Base-by-base conservation (phyloP, 2,329 filamentous ascomycete species). In the Hyphodiscus sp. region DNA sequence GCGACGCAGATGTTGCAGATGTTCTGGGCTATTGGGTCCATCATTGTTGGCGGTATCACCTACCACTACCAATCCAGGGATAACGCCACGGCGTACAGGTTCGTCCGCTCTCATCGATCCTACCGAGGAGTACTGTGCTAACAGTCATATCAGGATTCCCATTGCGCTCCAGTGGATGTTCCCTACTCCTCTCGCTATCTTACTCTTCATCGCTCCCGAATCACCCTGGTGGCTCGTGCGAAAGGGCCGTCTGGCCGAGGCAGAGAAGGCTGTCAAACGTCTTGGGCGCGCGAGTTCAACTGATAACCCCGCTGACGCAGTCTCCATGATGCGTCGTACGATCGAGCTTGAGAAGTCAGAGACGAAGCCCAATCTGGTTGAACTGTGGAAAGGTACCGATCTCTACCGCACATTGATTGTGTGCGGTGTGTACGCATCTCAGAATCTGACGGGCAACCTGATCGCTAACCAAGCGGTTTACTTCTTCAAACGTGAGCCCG, bases 1-100 rank as follows among this genome's bases (percentile, higher is more conserved):
- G 75, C 74, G 4, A 85, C 81, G 2, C 77, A 80, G 68, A 84
- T 80, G 76, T 61, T 85, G 67, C 81, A 85, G 69, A 83, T 84
- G 80, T 81, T 80, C 71, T 85, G 81, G 81, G 77, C 80, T 18
- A 78, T 85, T 63, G 81, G 81, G 23, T 67, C 69, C 38, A 84
- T 85, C 64, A 81, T 85, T 54, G 81, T 84, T 20, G 77, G 74
- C 30, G 80, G 69, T 55, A 74, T 80, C 56, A 78, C 77, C 49
- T 84, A 79, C 66, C 63, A 68, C 47, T 82, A 81, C 70, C 72
- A 81, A 57, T 64, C 62, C 43, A 62, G 57, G 45, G 0, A 53
- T 16, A 54, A 67, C 57, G 23, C 64, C 3, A 54, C 45, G 6
- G 70, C 76, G 0, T 79, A 75, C 67, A 72, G 67, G 74, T 76